Percentiles rank a stretch among this genome's conserved stretches.
These are phyloP conservation scores for Lathyrus tuberosus DNA, from an alignment of 306 rosid species.

Conservation along the genomic window DNA sequence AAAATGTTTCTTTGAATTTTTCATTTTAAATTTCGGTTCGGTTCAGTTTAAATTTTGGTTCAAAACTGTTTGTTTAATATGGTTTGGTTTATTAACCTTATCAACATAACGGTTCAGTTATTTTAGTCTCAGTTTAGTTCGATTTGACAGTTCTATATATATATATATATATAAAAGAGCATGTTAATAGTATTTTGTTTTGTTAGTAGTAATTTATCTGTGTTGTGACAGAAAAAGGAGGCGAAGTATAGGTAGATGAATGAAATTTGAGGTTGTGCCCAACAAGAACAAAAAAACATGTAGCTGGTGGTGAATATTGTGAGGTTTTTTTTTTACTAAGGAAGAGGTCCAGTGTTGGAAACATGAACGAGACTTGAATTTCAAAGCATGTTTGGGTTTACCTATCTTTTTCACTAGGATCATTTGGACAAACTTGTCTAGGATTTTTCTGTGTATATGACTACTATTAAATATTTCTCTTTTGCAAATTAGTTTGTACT, in stretches of 20 bases:
- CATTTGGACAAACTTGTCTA: slow-evolving; percentile 37
- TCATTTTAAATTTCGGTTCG: no score
- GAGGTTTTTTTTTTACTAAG: slow-evolving; percentile 14
- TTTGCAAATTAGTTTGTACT: slow-evolving; percentile 43
- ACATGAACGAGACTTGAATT: slow-evolving; percentile 23
- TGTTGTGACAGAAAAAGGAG: slow-evolving; percentile 51
- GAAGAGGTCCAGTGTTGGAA: slow-evolving; percentile 28
- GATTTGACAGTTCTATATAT: no score
- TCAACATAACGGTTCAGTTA: no score
- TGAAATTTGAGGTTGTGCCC: slow-evolving; percentile 31
- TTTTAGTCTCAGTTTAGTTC: no score
- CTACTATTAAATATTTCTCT: slow-evolving; percentile 37
- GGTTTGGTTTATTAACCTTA: no score
- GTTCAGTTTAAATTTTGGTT: no score
- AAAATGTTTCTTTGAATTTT: no score
- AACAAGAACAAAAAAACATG: not conserved
- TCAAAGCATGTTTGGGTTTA: slow-evolving; percentile 38
- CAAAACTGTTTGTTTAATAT: no score
- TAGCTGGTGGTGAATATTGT: slow-evolving; percentile 31
- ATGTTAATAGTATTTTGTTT: not conserved
- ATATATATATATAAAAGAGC: no score
- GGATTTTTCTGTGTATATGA: slow-evolving; percentile 40
- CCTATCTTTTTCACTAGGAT: slow-evolving; percentile 38
- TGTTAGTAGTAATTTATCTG: slow-evolving; percentile 21
- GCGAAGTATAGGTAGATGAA: slow-evolving; percentile 33